Base-by-base conservation (phyloP, 148 eudicot genomes). In the Bassia scoparia region DNA sequence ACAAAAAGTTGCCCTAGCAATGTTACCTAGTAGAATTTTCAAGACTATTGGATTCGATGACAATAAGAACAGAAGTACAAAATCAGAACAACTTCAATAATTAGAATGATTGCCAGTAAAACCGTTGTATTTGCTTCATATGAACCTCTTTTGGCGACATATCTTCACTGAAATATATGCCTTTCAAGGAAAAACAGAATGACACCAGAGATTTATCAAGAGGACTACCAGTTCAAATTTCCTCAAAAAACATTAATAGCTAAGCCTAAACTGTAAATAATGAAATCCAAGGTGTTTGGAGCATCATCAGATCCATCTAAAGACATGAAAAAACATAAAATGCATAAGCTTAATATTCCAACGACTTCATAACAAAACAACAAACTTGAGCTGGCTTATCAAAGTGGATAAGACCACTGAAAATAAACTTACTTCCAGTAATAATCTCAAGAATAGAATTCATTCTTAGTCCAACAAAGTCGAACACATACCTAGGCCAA, bases 401-500 rank as follows among this genome's bases (percentile, higher is more conserved):
- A 44, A 62, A 21, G 20, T 68, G 23, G 31, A 27, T 17, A 46
- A 7, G n/a, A 31, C 46, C 56, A 48, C 27, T 48, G 31, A 18
- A 61, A 31, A 17, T 29, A 26, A 58, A 26, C 13, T 72, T 41
- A 41, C 24, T 54, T 60, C 66, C 66, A 16, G 33, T 21, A 23
- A 17, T 54, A 18, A 55, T 20, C 37, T 24, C 46, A 55, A 15
- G 29, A 46, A 29, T 60, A 24, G n/a, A n/a, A n/a, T n/a, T n/a
- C n/a, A n/a, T n/a, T 34, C 33, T 31, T 37, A 20, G 29, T 15
- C 48, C n/a, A n/a, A 29, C 15, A 53, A 27, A 46, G 58, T 52
- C n/a, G 46, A 70, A 26, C 35, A 80, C 87, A 76, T 87, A 94
- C 98, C 98, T 77, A 95, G 92, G 73, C 98, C 98, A 85, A 95